phyloP scores from a whole-genome alignment of 225 moss, liverwort and hornwort species.

The Anthoceros angustus region DNA sequence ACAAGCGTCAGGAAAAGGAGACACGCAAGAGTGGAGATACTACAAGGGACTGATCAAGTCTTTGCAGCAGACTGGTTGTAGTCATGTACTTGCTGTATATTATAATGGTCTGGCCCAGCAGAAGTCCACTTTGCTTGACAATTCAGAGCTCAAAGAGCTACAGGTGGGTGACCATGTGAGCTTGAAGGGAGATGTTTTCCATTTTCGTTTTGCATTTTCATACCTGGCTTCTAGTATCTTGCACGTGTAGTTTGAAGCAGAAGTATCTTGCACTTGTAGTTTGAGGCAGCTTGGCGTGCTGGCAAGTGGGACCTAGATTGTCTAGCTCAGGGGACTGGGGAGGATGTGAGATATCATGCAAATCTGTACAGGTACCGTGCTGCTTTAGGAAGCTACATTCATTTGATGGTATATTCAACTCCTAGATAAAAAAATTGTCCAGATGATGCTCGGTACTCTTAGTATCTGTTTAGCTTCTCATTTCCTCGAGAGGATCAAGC shows the following conservation, averaged over 20 bases:
- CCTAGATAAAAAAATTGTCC: not conserved
- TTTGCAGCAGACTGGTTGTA: conserved; percentile 73
- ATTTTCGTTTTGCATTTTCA: no score
- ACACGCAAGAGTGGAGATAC: conserved; percentile 45
- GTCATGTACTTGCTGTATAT: conserved; percentile 63
- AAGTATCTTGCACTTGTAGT: conserved; percentile 16
- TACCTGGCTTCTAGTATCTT: not conserved
- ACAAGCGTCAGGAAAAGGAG: conserved; percentile 13
- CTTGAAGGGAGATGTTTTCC: no score
- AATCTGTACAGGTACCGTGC: conserved; percentile 49
- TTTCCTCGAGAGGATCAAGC: no score
- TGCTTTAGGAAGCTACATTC: no score
- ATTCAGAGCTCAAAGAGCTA: conserved; percentile 63
- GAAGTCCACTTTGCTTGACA: conserved; percentile 29
- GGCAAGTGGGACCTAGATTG: conserved; percentile 57
- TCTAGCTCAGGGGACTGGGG: conserved; percentile 19
- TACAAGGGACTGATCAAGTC: conserved; percentile 89
- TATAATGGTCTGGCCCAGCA: conserved; percentile 52
- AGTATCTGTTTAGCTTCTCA: not conserved
- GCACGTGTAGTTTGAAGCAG: not conserved
- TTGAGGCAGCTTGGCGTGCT: conserved; percentile 90
- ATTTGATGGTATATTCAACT: not conserved
- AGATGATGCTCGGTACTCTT: not conserved
- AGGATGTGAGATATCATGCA: conserved; percentile 47
- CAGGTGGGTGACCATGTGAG: conserved; percentile 12